Base-by-base conservation (phyloP, 2,329 filamentous ascomycete genomes). In the Exophiala sp. region DNA sequence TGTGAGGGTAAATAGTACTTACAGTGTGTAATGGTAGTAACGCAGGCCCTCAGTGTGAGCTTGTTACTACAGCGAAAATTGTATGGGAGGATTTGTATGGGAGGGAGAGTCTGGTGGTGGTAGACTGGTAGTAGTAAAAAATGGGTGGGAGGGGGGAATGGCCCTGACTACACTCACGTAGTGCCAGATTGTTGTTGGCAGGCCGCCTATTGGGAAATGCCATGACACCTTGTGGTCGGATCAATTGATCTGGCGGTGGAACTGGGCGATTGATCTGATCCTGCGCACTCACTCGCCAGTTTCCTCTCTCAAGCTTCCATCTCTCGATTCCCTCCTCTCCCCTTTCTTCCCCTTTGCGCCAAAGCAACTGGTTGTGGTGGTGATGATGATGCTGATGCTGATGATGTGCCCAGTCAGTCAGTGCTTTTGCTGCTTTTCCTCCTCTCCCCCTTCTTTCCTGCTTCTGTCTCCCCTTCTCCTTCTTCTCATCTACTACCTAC, bases 1-100 rank as follows among this genome's bases (percentile, higher is more conserved):
- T 34, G 50, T 29, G 38, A 55, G 41, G 48, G 50, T 52, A 54
- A 47, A 46, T 45, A 57, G 60, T 55, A 59, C 53, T 62, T 57
- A 58, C 57, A 50, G 47, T 53, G 41, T 54, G 48, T 45, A 45
- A 44, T 52, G 14, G 46, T 24, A 38, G 51, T 53, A 42, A 43
- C 33, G 51, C 51, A 54, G 51, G 51, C 51, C 33, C 12, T 24
- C 36, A 48, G 38, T 40, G 42, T 45, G 29, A 24, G 33, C 34
- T 18, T 18, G 16, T 18, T 18, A 18, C 16, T 32, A 51, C 50
- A 51, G 51, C 45, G 49, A 52, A 44, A 43, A 43, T 43, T 43
- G 41, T 43, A 43, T 43, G 41, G 41, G 41, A 42, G 40, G 40
- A 42, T 21, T 42, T 38, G n/a, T 33, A 52, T 49, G 47, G 38